A percentile compares a stretch with the other conserved stretches of the same genome.
Evolutionary conservation across 768 basidiomycete genomes (phyloP).

Genomic region (Suillus occidentalis): DNA sequence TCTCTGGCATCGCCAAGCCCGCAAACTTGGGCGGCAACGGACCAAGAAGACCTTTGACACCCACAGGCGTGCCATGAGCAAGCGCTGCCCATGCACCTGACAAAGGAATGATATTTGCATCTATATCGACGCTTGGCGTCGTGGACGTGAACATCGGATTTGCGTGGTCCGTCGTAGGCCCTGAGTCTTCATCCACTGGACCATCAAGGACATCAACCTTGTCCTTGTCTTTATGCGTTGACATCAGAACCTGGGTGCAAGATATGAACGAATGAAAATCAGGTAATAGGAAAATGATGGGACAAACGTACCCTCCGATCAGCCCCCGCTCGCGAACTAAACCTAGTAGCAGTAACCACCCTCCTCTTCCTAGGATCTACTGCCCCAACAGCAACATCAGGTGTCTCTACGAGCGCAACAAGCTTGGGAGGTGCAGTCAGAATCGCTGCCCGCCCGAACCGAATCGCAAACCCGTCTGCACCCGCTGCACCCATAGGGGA

Average conservation of each 20-base stretch:
- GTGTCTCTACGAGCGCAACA: slow-evolving; percentile 81
- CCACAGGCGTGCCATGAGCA: slow-evolving; percentile 40
- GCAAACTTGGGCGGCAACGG: slow-evolving; percentile 65
- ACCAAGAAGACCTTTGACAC: slow-evolving; percentile 61
- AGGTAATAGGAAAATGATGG: not conserved
- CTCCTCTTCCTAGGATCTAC: slow-evolving; percentile 82
- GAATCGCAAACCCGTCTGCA: slow-evolving; percentile 40
- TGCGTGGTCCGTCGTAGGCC: slow-evolving; percentile 13
- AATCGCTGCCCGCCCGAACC: slow-evolving; percentile 71
- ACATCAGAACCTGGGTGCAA: slow-evolving; percentile 67
- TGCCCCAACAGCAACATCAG: slow-evolving; percentile 87
- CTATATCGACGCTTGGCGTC: slow-evolving; percentile 54
- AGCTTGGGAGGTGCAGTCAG: slow-evolving; percentile 83
- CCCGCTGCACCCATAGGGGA: slow-evolving; percentile 27
- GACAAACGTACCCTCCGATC: slow-evolving; percentile 68
- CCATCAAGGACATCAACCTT: slow-evolving; percentile 24
- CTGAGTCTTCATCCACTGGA: not conserved
- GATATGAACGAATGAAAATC: slow-evolving; percentile 4
- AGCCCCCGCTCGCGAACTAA: slow-evolving; percentile 80
- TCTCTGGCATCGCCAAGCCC: slow-evolving; percentile 83
- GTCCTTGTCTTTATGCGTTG: slow-evolving; percentile 71
- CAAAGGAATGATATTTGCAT: slow-evolving; percentile 64
- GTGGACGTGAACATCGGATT: slow-evolving; percentile 16
- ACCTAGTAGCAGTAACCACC: slow-evolving; percentile 85
- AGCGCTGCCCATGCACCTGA: slow-evolving; percentile 76